phyloP scores from a whole-genome alignment of 2,329 filamentous ascomycete genomes.

The Helminthosporium solani region DNA sequence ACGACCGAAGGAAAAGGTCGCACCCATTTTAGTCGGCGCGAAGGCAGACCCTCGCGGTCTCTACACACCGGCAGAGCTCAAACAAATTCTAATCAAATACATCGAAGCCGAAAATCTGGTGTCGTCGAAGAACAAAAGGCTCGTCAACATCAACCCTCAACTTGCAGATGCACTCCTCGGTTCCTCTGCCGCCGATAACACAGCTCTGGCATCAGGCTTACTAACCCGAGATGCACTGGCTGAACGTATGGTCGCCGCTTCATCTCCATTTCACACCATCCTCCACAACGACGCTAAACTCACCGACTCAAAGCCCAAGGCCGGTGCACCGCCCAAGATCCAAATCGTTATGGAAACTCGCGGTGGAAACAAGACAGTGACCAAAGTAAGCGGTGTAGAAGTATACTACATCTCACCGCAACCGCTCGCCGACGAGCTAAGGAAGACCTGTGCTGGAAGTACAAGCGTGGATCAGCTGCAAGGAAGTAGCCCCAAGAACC shows the following conservation, averaged over 20 bases:
- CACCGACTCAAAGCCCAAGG: slow-evolving; percentile 56
- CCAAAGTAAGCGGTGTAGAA: slow-evolving; percentile 63
- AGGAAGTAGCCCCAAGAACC: slow-evolving; percentile 61
- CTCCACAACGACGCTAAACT: slow-evolving; percentile 50
- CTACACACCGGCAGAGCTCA: slow-evolving; percentile 62
- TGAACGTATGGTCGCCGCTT: slow-evolving; percentile 58
- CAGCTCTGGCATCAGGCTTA: slow-evolving; percentile 57
- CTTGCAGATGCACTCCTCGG: slow-evolving; percentile 64
- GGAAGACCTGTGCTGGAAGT: slow-evolving; percentile 68
- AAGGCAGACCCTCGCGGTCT: slow-evolving; percentile 54
- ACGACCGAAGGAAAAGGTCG: slow-evolving; percentile 58
- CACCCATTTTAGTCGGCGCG: slow-evolving; percentile 55
- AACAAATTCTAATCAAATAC: slow-evolving; percentile 58
- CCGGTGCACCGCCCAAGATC: slow-evolving; percentile 61
- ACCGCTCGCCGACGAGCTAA: slow-evolving; percentile 63
- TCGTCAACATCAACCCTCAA: slow-evolving; percentile 62
- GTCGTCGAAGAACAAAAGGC: slow-evolving; percentile 59
- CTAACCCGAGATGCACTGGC: slow-evolving; percentile 62
- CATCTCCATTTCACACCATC: slow-evolving; percentile 60
- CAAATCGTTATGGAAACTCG: slow-evolving; percentile 62
- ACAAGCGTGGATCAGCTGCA: slow-evolving; percentile 63
- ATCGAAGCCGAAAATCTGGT: slow-evolving; percentile 59
- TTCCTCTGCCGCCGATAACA: slow-evolving; percentile 54
- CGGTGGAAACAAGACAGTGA: slow-evolving; percentile 66
- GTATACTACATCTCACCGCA: slow-evolving; percentile 61